Evolutionary conservation across 768 basidiomycete species (phyloP).

Genomic region (Ramaria sp.): DNA sequence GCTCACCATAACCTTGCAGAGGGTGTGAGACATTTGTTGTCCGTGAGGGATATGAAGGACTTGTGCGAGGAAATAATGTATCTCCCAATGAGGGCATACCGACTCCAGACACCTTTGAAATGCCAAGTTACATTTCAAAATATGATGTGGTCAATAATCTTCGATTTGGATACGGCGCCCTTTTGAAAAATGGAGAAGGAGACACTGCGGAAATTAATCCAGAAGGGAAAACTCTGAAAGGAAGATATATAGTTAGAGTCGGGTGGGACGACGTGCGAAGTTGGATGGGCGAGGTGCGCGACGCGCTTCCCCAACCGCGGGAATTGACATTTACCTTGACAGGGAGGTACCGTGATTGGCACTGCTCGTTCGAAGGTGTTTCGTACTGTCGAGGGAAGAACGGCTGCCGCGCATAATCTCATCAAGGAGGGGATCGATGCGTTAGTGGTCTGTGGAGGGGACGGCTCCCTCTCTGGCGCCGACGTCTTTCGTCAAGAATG

Average conservation of each 20-base stretch:
- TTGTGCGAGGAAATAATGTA: constrained; percentile 81
- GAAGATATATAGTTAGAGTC: constrained; percentile 86
- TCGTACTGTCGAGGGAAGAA: constrained; percentile 78
- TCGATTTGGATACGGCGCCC: constrained; percentile 71
- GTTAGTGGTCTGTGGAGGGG: constrained; percentile 93
- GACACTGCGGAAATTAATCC: constrained; percentile 52
- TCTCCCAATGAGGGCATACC: constrained; percentile 13
- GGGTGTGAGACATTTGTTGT: constrained; percentile 95
- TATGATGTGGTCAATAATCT: constrained; percentile 49
- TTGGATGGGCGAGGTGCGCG: constrained; percentile 77
- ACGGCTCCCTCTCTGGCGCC: constrained; percentile 93
- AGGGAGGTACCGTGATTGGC: constrained; percentile 96
- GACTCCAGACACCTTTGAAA: constrained; percentile 12
- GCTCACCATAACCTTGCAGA: constrained; percentile 29
- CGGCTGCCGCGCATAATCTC: constrained; percentile 82
- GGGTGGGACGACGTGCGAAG: constrained; percentile 98
- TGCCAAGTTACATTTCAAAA: constrained; percentile 17
- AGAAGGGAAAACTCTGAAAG: constrained; percentile 67
- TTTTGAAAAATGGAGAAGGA: constrained; percentile 61
- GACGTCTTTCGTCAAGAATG: constrained; percentile 91
- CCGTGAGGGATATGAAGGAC: constrained; percentile 96
- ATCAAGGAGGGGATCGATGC: constrained; percentile 97
- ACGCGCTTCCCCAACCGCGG: not conserved
- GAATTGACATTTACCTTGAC: constrained; percentile 2
- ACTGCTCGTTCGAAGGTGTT: constrained; percentile 81